Percentiles rank a stretch among this genome's conserved stretches.
These are phyloP conservation scores for Zasmidium angulare DNA, from an alignment of 2,329 filamentous ascomycete species.

Conservation along the genomic window DNA sequence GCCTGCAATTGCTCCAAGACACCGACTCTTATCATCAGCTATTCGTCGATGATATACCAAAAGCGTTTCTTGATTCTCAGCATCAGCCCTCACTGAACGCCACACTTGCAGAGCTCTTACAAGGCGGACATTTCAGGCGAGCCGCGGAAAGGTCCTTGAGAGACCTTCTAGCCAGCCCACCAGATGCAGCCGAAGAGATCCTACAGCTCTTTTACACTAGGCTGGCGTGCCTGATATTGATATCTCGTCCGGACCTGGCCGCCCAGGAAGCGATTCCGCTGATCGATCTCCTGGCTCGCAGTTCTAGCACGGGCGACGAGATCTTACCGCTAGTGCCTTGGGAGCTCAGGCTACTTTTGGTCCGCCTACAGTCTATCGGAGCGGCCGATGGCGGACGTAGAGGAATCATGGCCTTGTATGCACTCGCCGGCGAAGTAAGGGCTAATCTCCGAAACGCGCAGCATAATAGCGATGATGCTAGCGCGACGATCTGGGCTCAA, in stretches of 20 bases:
- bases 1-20: conserved; percentile 77
- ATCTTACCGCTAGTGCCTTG: conserved; percentile 74
- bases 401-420: conserved; percentile 87
- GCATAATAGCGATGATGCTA: conserved; percentile 55
- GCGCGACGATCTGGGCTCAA: conserved; percentile 66
- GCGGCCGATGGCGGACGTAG: conserved; percentile 80
- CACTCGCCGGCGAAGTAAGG: conserved; percentile 57
- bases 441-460: conserved; percentile 27
- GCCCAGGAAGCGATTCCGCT: conserved; percentile 63
- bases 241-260: conserved; percentile 60
- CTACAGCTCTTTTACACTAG: conserved; percentile 79
- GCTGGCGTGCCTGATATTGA: conserved; percentile 76
- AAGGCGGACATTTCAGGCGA: conserved; percentile 72
- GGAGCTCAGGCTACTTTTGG: conserved; percentile 77
- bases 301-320: conserved; percentile 52
- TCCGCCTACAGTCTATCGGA: conserved; percentile 80
- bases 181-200: conserved; percentile 64
- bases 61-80: conserved; percentile 67
- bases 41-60: conserved; percentile 60
- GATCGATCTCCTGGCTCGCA: conserved; percentile 52
- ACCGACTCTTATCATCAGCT: conserved; percentile 82
- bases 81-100: conserved; percentile 64
- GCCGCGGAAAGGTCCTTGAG: conserved; percentile 44
- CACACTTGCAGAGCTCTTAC: conserved; percentile 66
- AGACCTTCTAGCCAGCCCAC: conserved; percentile 45